Conservation (phyloP, 768 basidiomycete genomes). For the Hypholoma sublateritium region DNA sequence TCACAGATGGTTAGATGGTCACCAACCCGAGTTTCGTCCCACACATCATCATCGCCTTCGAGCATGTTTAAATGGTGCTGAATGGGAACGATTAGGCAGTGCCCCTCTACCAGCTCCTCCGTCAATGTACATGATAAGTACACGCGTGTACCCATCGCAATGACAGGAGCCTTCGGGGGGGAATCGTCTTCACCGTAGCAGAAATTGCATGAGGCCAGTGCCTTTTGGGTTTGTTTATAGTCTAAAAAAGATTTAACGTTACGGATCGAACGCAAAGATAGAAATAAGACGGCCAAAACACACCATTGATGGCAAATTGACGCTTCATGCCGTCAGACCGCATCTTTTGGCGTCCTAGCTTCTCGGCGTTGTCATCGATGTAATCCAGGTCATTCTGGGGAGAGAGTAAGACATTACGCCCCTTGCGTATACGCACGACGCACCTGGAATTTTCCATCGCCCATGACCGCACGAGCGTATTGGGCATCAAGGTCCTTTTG, state of each 20-base stretch:
- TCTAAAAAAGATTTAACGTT: constrained; percentile 46
- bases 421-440: constrained; percentile 10
- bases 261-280: background rate
- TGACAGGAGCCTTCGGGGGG: constrained; percentile 80
- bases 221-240: constrained; percentile 93
- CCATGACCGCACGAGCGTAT: constrained; percentile 84
- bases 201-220: constrained; percentile 79
- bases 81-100: constrained; percentile 94
- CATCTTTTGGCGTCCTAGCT: constrained; percentile 91
- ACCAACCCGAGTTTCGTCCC: constrained; percentile 92
- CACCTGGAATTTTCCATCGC: constrained; percentile 87
- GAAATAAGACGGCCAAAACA: constrained; percentile 16
- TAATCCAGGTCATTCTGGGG: constrained; percentile 85
- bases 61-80: constrained; percentile 91
- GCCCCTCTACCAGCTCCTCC: constrained; percentile 89
- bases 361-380: constrained; percentile 95
- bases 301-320: constrained; percentile 94
- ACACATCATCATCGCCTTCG: constrained; percentile 95
- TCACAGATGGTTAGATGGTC: background rate
- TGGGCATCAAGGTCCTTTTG: constrained; percentile 92
- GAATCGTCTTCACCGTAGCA: constrained; percentile 94
- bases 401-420: background rate
- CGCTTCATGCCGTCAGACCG: constrained; percentile 95
- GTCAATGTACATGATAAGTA: constrained; percentile 89
- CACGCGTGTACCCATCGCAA: constrained; percentile 87